Evolutionary conservation across 2,329 filamentous ascomycete genomes (phyloP).

Genomic region (Cercospora sp.): DNA sequence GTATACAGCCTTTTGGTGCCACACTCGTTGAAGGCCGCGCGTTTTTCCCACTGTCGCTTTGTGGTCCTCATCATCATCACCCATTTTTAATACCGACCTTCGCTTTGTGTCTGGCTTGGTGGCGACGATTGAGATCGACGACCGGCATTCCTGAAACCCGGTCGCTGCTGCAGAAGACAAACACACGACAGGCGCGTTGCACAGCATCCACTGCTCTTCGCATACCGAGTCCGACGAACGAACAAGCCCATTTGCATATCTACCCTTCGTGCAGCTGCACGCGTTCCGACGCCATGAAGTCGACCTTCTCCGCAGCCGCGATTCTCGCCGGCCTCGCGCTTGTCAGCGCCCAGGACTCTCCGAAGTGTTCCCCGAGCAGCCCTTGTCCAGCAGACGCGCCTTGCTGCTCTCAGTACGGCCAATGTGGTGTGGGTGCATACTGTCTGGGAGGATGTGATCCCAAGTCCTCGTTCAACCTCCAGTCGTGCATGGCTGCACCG

Average conservation of each 20-base stretch:
- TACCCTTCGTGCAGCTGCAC: slow-evolving; percentile 10
- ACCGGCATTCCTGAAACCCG: slow-evolving; percentile 7
- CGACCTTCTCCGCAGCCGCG: slow-evolving; percentile 35
- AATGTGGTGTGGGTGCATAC: slow-evolving; percentile 91
- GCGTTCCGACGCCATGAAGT: slow-evolving; percentile 28
- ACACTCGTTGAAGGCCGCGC: slow-evolving; percentile 18
- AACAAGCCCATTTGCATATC: slow-evolving; percentile 1
- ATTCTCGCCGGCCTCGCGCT: slow-evolving; percentile 37
- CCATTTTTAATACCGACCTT: slow-evolving; percentile 7
- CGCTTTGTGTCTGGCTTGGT: slow-evolving; percentile 15
- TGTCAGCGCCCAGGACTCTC: slow-evolving; percentile 28
- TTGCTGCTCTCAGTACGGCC: slow-evolving; percentile 66
- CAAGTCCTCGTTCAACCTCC: slow-evolving; percentile 74
- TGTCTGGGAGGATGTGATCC: slow-evolving; percentile 96
- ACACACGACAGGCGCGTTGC: slow-evolving; percentile 12
- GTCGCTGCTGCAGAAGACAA: slow-evolving; percentile 12
- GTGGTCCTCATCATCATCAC: slow-evolving; percentile 1
- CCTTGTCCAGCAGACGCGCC: slow-evolving; percentile 38
- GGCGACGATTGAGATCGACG: slow-evolving; percentile 8
- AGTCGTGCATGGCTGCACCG: slow-evolving; percentile 82
- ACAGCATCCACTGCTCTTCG: slow-evolving; percentile 8
- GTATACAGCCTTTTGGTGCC: slow-evolving; percentile 1
- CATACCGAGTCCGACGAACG: not conserved
- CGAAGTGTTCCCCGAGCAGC: slow-evolving; percentile 36
- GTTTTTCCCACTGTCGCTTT: slow-evolving; percentile 14